Evolutionary conservation across 2,329 filamentous ascomycete genomes (phyloP), one percentile per base, ranked within the genome.

Genomic region (Xylariaceae sp.): DNA sequence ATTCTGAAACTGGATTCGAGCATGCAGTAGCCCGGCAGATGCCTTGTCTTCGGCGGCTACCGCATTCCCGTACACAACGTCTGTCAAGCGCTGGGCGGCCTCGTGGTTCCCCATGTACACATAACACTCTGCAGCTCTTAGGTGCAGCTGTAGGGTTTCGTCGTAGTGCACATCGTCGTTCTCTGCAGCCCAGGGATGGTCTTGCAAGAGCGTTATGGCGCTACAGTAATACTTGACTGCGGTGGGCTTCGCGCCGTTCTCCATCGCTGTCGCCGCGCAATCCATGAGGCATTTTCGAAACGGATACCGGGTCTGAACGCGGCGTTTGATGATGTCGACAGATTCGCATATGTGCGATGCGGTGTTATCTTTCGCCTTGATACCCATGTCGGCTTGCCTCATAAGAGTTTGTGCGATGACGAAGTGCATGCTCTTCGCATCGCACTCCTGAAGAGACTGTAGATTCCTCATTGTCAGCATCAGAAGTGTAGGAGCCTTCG

Each of bases 341-440:
- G 85, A 81, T 50, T 85, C 77, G 56, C 86, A 89, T 3, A 95
- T 83, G 59, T 96, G 90, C 4, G 81, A 76, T 15, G 88, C 86
- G 43, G 83, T 82, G 43, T 77, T 81, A 54, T 94, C 88, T 9
- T 81, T 72, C 17, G 74, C 73, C 34, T 72, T 72, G 2, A 76
- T 69, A 43, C 88, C 80, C 16, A 74, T 62, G 6, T 68, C 57
- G 44, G 75, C 78, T 51, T 88, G 82, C 50, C 85, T 84, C 59
- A 89, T 77, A 49, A 96, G 76, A 0, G 83, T 83, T 55, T 87
- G 82, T 0, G 86, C 84, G 52, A 96, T 87, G 31, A 88, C 79
- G 52, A 89, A 96, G 61, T 96, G 88, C 89, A 96, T 96, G 51
- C 85, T 84, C 14, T 75, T 69, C 15, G 75, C 67, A 39, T 84